These are phyloP conservation scores for Pyricularia sp. DNA, from an alignment of 2,329 filamentous ascomycete species.

Conservation along the genomic window DNA sequence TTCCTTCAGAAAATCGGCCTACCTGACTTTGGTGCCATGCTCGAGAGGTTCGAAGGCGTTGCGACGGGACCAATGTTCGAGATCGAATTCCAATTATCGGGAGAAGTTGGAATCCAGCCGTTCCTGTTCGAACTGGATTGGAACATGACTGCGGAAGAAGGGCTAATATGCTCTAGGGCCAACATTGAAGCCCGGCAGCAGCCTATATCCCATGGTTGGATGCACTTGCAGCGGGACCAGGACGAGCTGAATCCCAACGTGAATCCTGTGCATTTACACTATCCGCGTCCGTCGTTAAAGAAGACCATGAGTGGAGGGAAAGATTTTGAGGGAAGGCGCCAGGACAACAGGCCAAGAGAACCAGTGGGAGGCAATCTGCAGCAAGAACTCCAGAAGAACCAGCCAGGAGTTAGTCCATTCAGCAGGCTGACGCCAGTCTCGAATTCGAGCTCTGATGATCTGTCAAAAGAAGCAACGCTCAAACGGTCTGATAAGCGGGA, in stretches of 20 bases:
- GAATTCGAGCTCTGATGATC: background rate
- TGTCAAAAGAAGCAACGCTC: background rate
- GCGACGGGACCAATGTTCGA: conserved; percentile 2
- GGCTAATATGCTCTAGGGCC: background rate
- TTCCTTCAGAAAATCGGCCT: conserved; percentile 8
- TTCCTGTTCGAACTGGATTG: background rate
- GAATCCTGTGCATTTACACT: background rate
- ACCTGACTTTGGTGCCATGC: background rate
- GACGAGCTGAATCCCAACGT: background rate
- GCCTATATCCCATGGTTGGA: background rate
- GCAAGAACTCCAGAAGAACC: background rate
- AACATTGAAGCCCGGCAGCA: background rate
- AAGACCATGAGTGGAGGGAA: background rate
- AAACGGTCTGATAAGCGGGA: background rate
- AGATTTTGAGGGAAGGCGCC: background rate
- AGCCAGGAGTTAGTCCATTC: background rate
- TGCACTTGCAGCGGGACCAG: background rate
- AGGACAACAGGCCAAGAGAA: background rate
- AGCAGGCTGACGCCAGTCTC: background rate
- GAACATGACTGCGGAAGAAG: background rate
- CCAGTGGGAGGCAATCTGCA: background rate
- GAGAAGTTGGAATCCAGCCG: background rate
- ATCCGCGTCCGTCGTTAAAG: background rate
- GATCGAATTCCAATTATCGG: background rate
- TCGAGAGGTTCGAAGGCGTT: conserved; percentile 6